These are phyloP conservation scores for Moesziomyces aphidis DNA, from an alignment of 1,284 basidiomycete genomes.

Conservation along the genomic window DNA sequence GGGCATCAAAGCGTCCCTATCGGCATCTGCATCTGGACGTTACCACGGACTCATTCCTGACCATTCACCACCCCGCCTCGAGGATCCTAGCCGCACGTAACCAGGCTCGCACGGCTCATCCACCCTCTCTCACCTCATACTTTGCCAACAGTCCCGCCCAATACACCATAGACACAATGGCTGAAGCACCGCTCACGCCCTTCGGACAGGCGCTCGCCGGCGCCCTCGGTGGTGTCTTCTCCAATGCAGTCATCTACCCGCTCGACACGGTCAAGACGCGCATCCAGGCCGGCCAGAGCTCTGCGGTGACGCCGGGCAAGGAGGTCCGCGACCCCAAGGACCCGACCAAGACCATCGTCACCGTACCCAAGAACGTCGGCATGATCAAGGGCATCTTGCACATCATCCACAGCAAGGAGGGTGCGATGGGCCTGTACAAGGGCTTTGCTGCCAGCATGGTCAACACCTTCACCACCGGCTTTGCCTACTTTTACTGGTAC, in stretches of 20 bases:
- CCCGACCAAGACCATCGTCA: conserved; percentile 71
- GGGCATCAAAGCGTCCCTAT: too few relatives aligned
- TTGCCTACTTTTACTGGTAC: conserved; percentile 99
- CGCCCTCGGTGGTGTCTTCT: conserved; percentile 77
- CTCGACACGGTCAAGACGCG: conserved; percentile 96
- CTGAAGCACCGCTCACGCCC: conserved; percentile 77
- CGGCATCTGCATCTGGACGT: not conserved
- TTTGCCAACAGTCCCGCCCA: not conserved
- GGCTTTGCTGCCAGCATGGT: conserved; percentile 98
- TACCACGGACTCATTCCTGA: not conserved
- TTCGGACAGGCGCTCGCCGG: conserved; percentile 93
- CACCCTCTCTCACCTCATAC: too few relatives aligned
- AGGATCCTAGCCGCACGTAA: not conserved
- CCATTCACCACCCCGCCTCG: not conserved
- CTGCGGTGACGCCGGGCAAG: conserved; percentile 70
- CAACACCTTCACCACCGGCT: conserved; percentile 95
- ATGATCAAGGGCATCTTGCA: conserved; percentile 62
- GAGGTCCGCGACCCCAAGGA: conserved; percentile 71
- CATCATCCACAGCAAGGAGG: conserved; percentile 60
- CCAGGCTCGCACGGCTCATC: not conserved
- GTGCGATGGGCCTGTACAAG: conserved; percentile 80
- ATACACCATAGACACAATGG: conserved; percentile 22
- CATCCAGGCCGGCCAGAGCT: conserved; percentile 76
- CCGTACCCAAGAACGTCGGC: conserved; percentile 56
- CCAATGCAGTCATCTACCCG: conserved; percentile 82